Base-by-base conservation (phyloP, 176 grass and related monocot genomes). In the Oryza glumipatula region DNA sequence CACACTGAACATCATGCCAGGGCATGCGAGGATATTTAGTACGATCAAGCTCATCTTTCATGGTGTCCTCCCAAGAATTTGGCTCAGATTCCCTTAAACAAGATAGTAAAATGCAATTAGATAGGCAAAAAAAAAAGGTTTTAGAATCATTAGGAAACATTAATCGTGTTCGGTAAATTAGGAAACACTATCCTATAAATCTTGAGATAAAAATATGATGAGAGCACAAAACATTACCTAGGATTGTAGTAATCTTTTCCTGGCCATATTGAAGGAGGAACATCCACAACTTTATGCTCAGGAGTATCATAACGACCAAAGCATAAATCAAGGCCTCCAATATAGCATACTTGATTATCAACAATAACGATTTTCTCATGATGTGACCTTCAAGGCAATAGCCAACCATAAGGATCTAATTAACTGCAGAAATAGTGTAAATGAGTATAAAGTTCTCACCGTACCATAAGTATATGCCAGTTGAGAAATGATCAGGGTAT, bases 231-330 rank as follows among this genome's bases (percentile, higher is more conserved):
- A 52, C 79, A 70, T 36, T 92, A 93, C 94, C 94, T 93, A 4
- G 94, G 89, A 79, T 97, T 94, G 78, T 97, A 97, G 73, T 97
- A 97, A 88, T 94, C 94, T 36, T 97, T 97, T 93, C 94, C 94
- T 47, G 94, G 94, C 94, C 94, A 97, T 89, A 81, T 82, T 33
- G 82, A 68, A 79, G 94, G 45, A 67, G 87, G 89, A 11, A 88
- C 72, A 64, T 97, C 94, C 4, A 52, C 71, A 80, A 97, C 71
- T 86, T 91, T 91, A 68, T 97, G 94, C 19, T 97, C 84, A 71
- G 87, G 85, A 39, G 80, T 88, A 70, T 97, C 94, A 78, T 93
- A 97, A 44, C 94, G 94, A 52, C 94, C 94, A 90, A 97, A 97
- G 76, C 94, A 97, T 33, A 97, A 82, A 91, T 97, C 94, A 54